Conservation (phyloP, 768 basidiomycete species). For the Hygrophoropsis aurantiaca region DNA sequence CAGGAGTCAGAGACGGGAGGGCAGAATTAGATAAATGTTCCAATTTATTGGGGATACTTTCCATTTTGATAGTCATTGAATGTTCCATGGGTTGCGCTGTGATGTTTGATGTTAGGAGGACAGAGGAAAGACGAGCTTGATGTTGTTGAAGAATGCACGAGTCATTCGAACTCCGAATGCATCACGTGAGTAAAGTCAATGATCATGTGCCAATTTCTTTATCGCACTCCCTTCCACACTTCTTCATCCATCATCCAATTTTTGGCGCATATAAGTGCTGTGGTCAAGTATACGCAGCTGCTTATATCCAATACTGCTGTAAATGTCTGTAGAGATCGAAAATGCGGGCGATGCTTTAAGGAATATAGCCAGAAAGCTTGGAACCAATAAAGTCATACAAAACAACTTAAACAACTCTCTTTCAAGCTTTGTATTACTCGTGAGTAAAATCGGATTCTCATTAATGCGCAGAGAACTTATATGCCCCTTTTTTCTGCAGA, state of each 20-base stretch:
- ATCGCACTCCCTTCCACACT: neutral
- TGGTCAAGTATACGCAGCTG: neutral
- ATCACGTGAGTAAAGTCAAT: conserved; percentile 30
- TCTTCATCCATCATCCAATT: neutral
- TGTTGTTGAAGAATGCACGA: conserved; percentile 11
- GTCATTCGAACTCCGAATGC: conserved; percentile 23
- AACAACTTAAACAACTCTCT: conserved; percentile 40
- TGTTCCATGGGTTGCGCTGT: conserved; percentile 12
- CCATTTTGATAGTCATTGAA: conserved; percentile 13
- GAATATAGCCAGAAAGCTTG: conserved; percentile 24
- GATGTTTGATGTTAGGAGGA: neutral
- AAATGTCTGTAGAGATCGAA: conserved; percentile 23
- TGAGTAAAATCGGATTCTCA: conserved; percentile 19
- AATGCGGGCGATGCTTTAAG: conserved; percentile 33
- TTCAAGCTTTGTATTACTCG: conserved; percentile 44
- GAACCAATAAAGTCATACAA: conserved; percentile 26
- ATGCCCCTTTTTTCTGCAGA: conserved; percentile 24
- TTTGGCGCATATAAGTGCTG: neutral
- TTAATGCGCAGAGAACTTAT: neutral
- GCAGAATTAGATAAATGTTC: conserved; percentile 1
- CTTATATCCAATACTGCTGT: neutral
- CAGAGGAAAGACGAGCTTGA: too few relatives aligned
- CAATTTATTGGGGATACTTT: conserved; percentile 6
- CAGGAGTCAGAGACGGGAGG: neutral
- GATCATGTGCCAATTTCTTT: conserved; percentile 19